Evolutionary conservation across 23 red algal genomes (phyloP).

Genomic region (Pyropia yezoensis): DNA sequence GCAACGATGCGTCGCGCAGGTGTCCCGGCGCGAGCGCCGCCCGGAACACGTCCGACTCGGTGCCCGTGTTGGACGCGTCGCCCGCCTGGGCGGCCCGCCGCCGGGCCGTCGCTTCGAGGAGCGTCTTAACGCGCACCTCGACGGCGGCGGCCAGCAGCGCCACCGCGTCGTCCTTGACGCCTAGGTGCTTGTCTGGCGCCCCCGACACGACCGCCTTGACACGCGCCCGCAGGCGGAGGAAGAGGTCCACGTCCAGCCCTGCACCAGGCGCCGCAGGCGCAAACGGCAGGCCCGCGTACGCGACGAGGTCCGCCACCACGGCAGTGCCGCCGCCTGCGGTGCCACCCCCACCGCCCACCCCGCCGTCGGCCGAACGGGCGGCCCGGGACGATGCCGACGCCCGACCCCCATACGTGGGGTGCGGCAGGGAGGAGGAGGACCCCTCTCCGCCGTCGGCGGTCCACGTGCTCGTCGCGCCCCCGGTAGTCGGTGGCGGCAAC

Average conservation of each 20-base stretch:
- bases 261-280: constrained; percentile 35
- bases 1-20: constrained; percentile 15
- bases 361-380: not conserved
- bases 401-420: not conserved
- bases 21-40: not conserved
- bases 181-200: not conserved
- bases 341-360: too few relatives aligned
- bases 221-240: constrained; percentile 41
- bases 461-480: too few relatives aligned
- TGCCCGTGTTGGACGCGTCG: not conserved
- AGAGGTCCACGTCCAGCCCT: constrained; percentile 48
- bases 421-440: too few relatives aligned
- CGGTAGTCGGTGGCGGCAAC: too few relatives aligned
- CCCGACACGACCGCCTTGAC: constrained; percentile 5
- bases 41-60: too few relatives aligned
- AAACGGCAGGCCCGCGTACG: constrained; percentile 66
- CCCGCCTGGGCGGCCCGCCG: constrained; percentile 4
- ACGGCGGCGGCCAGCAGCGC: constrained; percentile 21
- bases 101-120: constrained; percentile 34
- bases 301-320: not conserved
- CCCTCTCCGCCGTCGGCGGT: too few relatives aligned
- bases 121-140: constrained; percentile 44
- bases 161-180: constrained; percentile 56
- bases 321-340: not conserved
- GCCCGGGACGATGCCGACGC: not conserved